Base-by-base conservation (phyloP, 2,329 filamentous ascomycete species). In the Talaromyces islandicus region DNA sequence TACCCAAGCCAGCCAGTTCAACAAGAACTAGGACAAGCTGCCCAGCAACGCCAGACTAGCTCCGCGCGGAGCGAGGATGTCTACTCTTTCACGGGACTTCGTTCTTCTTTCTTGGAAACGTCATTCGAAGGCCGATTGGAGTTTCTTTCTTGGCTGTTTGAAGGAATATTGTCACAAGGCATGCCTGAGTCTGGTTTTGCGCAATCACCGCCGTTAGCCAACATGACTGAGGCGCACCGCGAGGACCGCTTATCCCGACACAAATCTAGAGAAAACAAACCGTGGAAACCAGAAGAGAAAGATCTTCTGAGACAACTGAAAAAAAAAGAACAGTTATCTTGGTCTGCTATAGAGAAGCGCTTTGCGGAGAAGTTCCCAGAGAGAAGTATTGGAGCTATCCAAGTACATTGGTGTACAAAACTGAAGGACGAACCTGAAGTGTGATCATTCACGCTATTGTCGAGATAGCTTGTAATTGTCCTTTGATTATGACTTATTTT, bases 81-180 rank as follows among this genome's bases (percentile, higher is more conserved):
- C n/a, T 46, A 21, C n/a, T 46, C 3, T 21, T 46, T 29, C 9
- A 2, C 24, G 2, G 19, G 24, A 12, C 50, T 52, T 29, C 27
- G 6, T 52, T 52, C 25, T n/a, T 30, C 3, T 27, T 14, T 52
- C 50, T 52, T 14, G 6, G n/a, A 4, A 52, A 52, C 9, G 17
- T 17, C 30, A 29, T 17, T 48, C 14, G 29, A 56, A 21, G 54
- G 53, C 12, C 57, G 57, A 17, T 51, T 62, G 29, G 38, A 62
- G 25, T 62, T 62, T 27, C 10, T 62, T n/a, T 62, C 60, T 52
- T 62, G 51, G 60, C 30, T 62, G 25, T 62, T 56, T 56, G 56
- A 62, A 52, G 53, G 60, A 19, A 25, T 56, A n/a, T 17, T 62
- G 19, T 21, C 38, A 19, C 52, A 56, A 24, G 52, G 38, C 53